phyloP scores from a whole-genome alignment of 1,284 basidiomycete genomes.

The Tetrapyrgos nigripes region DNA sequence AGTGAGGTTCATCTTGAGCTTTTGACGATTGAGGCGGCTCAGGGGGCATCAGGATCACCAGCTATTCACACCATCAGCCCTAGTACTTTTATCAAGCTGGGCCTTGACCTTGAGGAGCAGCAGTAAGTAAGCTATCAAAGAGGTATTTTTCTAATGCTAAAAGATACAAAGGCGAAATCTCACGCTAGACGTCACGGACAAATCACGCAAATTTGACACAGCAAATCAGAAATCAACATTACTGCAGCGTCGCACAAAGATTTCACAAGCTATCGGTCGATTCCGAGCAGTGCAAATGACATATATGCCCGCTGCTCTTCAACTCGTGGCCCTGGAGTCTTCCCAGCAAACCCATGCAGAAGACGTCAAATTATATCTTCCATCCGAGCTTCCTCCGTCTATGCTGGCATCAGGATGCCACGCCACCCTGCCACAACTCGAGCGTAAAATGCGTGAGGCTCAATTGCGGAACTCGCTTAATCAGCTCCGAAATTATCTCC shows the following conservation, averaged over 20 bases:
- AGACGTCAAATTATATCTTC: neutral
- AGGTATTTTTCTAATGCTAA: neutral
- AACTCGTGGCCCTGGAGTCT: neutral
- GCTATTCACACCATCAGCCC: conserved; percentile 13
- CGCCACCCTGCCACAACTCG: neutral
- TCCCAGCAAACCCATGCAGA: neutral
- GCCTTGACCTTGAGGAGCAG: conserved; percentile 21
- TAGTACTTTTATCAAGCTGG: conserved; percentile 13
- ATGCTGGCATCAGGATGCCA: neutral
- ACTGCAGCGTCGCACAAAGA: neutral
- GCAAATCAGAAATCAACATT: neutral
- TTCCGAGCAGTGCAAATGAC: conserved; percentile 4
- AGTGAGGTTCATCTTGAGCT: conserved; percentile 18
- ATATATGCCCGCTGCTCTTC: neutral
- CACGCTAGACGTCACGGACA: neutral
- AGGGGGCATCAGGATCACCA: neutral
- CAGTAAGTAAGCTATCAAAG: conserved; percentile 21
- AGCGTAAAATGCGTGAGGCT: conserved; percentile 1
- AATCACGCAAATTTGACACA: neutral
- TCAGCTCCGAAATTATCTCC: conserved; percentile 3
- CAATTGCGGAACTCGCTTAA: conserved; percentile 1
- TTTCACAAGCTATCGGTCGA: neutral
- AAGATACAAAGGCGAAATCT: neutral
- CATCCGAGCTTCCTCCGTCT: neutral
- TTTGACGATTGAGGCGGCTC: conserved; percentile 15